Percentiles rank a stretch among this genome's conserved stretches.
Evolutionary conservation across 2,329 filamentous ascomycete species (phyloP).

Genomic region (Madurella mycetomatis): DNA sequence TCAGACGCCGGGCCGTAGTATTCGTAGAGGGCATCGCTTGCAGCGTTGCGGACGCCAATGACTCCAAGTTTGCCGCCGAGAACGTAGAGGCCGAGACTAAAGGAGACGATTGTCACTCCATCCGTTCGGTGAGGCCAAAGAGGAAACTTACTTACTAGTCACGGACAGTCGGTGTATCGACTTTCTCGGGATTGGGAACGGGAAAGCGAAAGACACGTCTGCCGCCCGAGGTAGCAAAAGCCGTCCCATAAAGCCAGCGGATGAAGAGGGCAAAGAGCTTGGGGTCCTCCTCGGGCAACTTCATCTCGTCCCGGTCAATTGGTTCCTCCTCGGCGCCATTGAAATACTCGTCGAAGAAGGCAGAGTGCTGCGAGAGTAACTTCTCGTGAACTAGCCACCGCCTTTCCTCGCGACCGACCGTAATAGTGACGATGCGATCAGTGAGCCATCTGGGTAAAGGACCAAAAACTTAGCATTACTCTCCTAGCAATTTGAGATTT

Average conservation of each 20-base stretch:
- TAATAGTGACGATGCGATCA: conserved; percentile 21
- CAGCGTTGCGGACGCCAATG: conserved; percentile 21
- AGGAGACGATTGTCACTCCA: background rate
- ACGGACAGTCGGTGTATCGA: conserved; percentile 11
- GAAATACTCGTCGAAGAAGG: conserved; percentile 21
- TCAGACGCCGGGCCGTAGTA: conserved; percentile 19
- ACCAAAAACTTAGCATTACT: background rate
- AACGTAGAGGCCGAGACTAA: conserved; percentile 25
- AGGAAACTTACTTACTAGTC: conserved; percentile 22
- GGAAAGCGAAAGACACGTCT: conserved; percentile 17
- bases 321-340: background rate
- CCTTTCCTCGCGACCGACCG: conserved; percentile 18
- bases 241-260: conserved; percentile 26
- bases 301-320: conserved; percentile 13
- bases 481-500: too few relatives aligned
- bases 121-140: background rate
- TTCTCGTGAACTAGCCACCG: conserved; percentile 23
- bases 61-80: conserved; percentile 24
- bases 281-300: conserved; percentile 18
- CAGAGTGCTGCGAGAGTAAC: conserved; percentile 21
- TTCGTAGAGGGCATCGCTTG: conserved; percentile 24
- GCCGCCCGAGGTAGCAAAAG: conserved; percentile 17
- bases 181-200: conserved; percentile 10
- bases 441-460: conserved; percentile 19
- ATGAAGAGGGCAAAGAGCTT: conserved; percentile 23